Percentiles rank a stretch among this genome's conserved stretches.
Evolutionary conservation across 2,329 filamentous ascomycete genomes (phyloP).

Genomic region (Pyrenophora seminiperda): DNA sequence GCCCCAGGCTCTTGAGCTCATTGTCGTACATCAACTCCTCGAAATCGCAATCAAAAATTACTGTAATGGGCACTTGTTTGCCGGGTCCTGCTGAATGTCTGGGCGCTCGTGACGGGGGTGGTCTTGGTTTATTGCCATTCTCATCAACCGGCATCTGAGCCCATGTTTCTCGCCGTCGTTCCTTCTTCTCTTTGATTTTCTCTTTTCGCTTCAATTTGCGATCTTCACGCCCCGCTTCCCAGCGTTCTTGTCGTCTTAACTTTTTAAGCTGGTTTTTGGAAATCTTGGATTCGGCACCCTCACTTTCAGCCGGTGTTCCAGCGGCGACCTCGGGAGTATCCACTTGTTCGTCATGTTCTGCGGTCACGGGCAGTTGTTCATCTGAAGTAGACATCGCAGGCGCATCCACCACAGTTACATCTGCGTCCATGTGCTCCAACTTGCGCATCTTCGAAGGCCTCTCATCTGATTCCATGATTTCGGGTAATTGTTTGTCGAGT

Average conservation of each 20-base stretch:
- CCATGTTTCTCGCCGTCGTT: conserved; percentile 56
- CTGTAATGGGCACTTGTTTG: conserved; percentile 71
- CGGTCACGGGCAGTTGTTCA: conserved; percentile 16
- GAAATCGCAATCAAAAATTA: conserved; percentile 91
- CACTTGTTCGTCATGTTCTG: conserved; percentile 17
- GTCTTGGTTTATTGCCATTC: conserved; percentile 23
- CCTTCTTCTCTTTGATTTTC: conserved; percentile 59
- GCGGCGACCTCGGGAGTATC: conserved; percentile 1
- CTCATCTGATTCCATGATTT: conserved; percentile 61
- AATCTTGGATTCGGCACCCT: conserved; percentile 49
- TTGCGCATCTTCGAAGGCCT: conserved; percentile 62
- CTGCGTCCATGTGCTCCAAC: conserved; percentile 46
- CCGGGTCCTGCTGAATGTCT: conserved; percentile 41
- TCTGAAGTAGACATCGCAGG: conserved; percentile 17
- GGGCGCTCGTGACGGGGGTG: conserved; percentile 24
- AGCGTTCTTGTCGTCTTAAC: conserved; percentile 70
- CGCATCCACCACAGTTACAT: conserved; percentile 13
- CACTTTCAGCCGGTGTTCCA: conserved; percentile 9
- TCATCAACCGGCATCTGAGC: conserved; percentile 41
- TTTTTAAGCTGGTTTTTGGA: conserved; percentile 91
- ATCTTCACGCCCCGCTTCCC: conserved; percentile 71
- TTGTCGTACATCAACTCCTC: conserved; percentile 87
- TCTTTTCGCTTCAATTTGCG: conserved; percentile 65
- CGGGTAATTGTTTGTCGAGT: neutral
- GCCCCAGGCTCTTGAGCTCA: conserved; percentile 80